Evolutionary conservation across 2,329 filamentous ascomycete species (phyloP).

Genomic region (Aspergillus pseudonomiae): DNA sequence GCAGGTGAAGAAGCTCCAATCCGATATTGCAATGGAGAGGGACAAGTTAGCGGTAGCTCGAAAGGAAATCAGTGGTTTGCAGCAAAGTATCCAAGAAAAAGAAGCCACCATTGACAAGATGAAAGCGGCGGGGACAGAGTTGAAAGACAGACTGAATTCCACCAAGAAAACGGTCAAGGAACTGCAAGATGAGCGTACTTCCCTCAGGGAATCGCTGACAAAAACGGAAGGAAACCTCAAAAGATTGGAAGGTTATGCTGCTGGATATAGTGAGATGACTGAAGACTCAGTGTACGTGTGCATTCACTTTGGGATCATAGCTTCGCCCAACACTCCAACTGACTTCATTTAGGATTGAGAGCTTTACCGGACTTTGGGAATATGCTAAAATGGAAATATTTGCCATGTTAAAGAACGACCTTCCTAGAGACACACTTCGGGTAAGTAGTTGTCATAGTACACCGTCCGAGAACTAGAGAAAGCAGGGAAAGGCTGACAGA

Average conservation of each 20-base stretch:
- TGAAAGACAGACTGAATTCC: background rate
- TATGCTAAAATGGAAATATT: background rate
- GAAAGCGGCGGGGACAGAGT: background rate
- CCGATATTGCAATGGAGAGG: background rate
- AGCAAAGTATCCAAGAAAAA: background rate
- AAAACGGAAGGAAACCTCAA: background rate
- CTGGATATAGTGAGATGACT: rapidly evolving
- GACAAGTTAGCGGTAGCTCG: background rate
- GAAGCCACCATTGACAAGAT: background rate
- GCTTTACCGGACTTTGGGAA: background rate
- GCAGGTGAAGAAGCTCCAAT: background rate
- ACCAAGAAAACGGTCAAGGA: background rate
- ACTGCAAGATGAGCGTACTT: background rate
- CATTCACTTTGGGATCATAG: background rate
- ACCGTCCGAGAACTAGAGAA: background rate
- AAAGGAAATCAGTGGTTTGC: background rate
- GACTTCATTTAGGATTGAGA: background rate
- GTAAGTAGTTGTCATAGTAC: background rate
- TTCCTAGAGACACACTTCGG: background rate
- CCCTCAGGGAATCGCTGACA: background rate
- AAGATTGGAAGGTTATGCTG: background rate
- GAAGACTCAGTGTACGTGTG: background rate
- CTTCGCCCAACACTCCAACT: background rate
- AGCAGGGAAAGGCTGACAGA: background rate
- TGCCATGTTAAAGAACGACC: background rate